phyloP scores from a whole-genome alignment of 805 yeast species.

The Nakazawaea anatomiae region DNA sequence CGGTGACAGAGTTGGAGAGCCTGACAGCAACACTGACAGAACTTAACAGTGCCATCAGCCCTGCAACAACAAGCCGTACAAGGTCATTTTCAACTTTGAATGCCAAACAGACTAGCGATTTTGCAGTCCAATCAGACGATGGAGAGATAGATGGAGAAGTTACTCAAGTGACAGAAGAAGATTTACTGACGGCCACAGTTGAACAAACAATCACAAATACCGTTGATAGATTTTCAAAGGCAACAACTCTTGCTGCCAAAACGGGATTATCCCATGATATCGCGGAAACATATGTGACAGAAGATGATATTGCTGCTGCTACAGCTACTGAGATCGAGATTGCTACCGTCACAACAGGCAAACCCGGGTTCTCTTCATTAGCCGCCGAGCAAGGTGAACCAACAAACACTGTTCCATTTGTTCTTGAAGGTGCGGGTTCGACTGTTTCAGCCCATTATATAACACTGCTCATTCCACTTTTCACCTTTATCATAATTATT shows the following conservation, averaged over 20 bases:
- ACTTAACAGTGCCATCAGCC: neutral
- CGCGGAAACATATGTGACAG: neutral
- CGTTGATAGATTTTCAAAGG: neutral
- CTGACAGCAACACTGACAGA: neutral
- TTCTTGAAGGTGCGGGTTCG: neutral
- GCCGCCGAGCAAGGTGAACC: neutral
- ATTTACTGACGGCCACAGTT: neutral
- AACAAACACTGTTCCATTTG: neutral
- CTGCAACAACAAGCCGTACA: neutral
- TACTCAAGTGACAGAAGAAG: neutral
- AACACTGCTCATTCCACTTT: neutral
- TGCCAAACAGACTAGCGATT: neutral
- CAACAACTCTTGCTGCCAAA: neutral
- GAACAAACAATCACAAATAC: neutral
- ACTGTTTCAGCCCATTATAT: neutral
- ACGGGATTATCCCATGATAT: neutral
- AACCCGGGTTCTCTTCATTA: neutral
- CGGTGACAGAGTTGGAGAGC: neutral
- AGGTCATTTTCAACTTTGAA: neutral
- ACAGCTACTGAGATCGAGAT: neutral
- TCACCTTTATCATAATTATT: neutral
- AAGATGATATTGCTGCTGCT: neutral
- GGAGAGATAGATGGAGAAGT: neutral
- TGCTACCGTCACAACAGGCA: neutral
- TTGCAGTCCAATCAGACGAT: neutral